Evolutionary conservation across 306 rosid species (phyloP).

Genomic region (Trichosanthes cucumerina): DNA sequence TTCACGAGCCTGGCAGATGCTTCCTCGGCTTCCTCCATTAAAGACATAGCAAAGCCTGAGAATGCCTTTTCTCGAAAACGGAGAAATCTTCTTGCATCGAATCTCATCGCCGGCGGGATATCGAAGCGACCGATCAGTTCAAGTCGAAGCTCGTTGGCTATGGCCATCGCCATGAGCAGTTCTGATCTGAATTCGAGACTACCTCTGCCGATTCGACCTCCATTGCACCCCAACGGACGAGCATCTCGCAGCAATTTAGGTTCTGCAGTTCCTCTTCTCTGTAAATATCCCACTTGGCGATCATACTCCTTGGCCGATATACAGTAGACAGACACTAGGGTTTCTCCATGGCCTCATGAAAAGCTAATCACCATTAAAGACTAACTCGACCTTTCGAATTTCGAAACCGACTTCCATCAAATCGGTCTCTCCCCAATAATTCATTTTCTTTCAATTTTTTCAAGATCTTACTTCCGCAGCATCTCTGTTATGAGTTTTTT

Average conservation of each 20-base stretch:
- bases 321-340: not conserved
- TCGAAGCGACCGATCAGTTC: conserved; percentile 42
- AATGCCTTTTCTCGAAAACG: conserved; percentile 70
- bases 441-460: not conserved
- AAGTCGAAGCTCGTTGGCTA: conserved; percentile 25
- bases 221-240: conserved; percentile 23
- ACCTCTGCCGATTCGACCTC: not conserved
- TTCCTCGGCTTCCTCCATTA: conserved; percentile 28
- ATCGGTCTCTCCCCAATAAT: not conserved
- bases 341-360: not conserved
- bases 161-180: conserved; percentile 22
- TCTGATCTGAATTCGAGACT: conserved; percentile 27
- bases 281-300: conserved; percentile 22
- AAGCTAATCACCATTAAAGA: not conserved
- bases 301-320: conserved; percentile 9
- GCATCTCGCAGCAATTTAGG: not conserved
- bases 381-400: not conserved
- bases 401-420: not conserved
- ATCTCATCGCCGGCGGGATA: conserved; percentile 26
- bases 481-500: not conserved
- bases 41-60: conserved; percentile 66
- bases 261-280: conserved; percentile 14
- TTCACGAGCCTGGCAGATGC: conserved; percentile 72
- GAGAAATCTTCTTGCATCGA: conserved; percentile 45
- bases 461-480: not conserved